phyloP scores from a whole-genome alignment of 78 protist genomes.

The Monosiga brevicollis region DNA sequence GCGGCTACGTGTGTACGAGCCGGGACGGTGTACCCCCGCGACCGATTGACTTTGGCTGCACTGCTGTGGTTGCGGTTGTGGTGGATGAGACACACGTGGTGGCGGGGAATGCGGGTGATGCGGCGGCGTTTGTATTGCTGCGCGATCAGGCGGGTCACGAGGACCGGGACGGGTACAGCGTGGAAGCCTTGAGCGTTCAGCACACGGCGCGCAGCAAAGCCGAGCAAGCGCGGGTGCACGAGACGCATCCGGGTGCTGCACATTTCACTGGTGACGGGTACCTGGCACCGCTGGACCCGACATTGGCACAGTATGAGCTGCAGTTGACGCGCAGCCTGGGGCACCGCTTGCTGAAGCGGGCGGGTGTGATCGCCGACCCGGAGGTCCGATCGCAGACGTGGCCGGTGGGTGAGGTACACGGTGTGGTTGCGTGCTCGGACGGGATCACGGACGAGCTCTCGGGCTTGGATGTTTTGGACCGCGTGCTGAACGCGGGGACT shows the following conservation, averaged over 20 bases:
- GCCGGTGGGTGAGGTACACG: no score
- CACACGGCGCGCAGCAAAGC: neutral
- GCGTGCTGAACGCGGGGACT: neutral
- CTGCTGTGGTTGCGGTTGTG: neutral
- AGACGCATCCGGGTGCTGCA: neutral
- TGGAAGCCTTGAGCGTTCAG: neutral
- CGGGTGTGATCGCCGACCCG: neutral
- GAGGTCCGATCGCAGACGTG: no score
- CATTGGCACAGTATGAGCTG: neutral
- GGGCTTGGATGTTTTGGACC: neutral
- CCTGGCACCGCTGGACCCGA: neutral
- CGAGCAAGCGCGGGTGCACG: neutral
- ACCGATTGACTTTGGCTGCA: neutral
- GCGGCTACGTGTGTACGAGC: neutral
- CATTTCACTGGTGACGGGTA: neutral
- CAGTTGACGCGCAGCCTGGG: neutral
- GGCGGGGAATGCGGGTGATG: neutral
- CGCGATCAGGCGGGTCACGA: neutral
- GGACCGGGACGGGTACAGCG: neutral
- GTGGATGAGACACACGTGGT: neutral
- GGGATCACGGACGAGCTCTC: neutral
- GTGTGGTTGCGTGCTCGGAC: neutral
- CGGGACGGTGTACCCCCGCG: neutral
- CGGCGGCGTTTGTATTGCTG: neutral
- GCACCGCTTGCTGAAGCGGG: neutral